Evolutionary conservation across 495 filamentous ascomycete species (phyloP).

Genomic region (Xylaria curta): DNA sequence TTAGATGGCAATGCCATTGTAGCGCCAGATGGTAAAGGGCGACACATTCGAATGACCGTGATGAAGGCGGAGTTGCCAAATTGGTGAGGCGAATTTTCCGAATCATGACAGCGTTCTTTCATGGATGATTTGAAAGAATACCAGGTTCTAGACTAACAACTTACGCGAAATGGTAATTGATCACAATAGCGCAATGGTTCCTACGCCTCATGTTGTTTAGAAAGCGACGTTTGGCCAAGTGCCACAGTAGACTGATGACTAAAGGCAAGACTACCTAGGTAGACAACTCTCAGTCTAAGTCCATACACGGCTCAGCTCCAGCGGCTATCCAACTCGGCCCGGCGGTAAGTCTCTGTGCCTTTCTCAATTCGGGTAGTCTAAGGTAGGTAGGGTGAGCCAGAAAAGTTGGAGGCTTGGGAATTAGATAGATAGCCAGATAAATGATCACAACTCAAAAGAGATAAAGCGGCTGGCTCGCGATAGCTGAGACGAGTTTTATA

Average conservation of each 20-base stretch:
- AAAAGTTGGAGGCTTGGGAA: neutral
- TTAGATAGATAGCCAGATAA: neutral
- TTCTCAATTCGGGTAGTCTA: neutral
- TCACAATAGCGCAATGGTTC: neutral
- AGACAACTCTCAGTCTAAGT: neutral
- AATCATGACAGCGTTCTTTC: neutral
- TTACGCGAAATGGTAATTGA: neutral
- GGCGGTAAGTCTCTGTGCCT: neutral
- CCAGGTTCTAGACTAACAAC: neutral
- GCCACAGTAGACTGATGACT: neutral
- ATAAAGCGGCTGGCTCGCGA: neutral
- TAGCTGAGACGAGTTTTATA: neutral
- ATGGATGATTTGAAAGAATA: neutral
- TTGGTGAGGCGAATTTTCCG: neutral
- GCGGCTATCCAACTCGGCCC: neutral
- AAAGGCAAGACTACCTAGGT: neutral
- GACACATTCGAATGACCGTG: neutral
- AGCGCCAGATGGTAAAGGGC: neutral
- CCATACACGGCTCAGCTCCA: neutral
- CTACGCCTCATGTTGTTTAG: neutral
- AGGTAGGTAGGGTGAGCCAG: too few relatives aligned
- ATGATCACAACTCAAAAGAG: neutral
- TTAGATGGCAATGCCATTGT: neutral
- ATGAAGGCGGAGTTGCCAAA: neutral
- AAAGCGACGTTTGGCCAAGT: neutral